These are phyloP conservation scores for Aspergillus sp. DNA, from an alignment of 2,329 filamentous ascomycete genomes.

Conservation along the genomic window DNA sequence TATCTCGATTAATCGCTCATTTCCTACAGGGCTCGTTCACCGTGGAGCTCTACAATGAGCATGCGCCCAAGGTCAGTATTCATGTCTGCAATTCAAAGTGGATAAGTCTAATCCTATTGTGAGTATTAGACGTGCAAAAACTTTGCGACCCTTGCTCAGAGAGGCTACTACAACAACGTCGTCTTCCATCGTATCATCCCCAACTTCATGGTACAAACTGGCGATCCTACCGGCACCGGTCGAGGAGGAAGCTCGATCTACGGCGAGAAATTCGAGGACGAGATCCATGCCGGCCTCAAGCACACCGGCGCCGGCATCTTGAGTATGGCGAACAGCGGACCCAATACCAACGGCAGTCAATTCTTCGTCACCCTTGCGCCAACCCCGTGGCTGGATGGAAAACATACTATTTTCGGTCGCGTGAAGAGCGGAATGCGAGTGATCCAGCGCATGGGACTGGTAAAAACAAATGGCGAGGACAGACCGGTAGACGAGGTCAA, in stretches of 20 bases:
- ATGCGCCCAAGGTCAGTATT: constrained; percentile 68
- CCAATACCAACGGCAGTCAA: constrained; percentile 90
- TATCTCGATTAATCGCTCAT: constrained; percentile 15
- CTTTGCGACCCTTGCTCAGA: constrained; percentile 74
- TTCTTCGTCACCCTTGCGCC: constrained; percentile 96
- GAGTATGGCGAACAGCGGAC: constrained; percentile 93
- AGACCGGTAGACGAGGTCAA: constrained; percentile 77
- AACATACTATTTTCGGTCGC: constrained; percentile 93
- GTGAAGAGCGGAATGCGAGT: constrained; percentile 80
- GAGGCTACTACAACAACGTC: constrained; percentile 84
- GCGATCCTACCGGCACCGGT: constrained; percentile 91
- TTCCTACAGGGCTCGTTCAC: constrained; percentile 69
- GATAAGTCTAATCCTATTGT: constrained; percentile 17
- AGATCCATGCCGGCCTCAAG: constrained; percentile 74
- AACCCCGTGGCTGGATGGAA: constrained; percentile 94
- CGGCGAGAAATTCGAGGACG: constrained; percentile 91
- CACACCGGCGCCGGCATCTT: constrained; percentile 93
- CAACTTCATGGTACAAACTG: constrained; percentile 94
- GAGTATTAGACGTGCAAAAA: constrained; percentile 70
- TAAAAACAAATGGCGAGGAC: constrained; percentile 80
- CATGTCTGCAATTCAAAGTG: background rate
- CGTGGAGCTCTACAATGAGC: constrained; percentile 83
- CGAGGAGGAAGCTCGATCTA: constrained; percentile 87
- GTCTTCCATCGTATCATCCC: constrained; percentile 94
- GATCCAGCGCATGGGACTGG: constrained; percentile 84